Conservation (phyloP, 2,329 filamentous ascomycete species). For the Botryosphaeria agaves region DNA sequence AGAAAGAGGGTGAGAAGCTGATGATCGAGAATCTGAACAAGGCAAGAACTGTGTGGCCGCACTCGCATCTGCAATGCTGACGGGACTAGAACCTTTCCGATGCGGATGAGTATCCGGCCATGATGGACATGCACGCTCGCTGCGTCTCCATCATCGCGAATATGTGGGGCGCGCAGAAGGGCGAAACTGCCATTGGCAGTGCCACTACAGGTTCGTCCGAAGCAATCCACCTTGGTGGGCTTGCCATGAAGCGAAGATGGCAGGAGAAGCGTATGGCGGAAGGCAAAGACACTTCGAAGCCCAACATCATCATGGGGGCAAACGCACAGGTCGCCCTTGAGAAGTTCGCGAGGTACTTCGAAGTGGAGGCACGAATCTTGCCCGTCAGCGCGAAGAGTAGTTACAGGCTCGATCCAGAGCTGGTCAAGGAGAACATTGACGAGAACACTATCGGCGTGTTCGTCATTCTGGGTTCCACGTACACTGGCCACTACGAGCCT, state of each 20-base stretch:
- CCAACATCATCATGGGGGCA: constrained; percentile 59
- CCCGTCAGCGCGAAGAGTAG: constrained; percentile 43
- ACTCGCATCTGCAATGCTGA: too few relatives aligned
- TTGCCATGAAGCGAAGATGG: constrained; percentile 63
- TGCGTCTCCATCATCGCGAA: constrained; percentile 53
- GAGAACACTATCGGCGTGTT: constrained; percentile 67
- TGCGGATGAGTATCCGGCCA: constrained; percentile 30
- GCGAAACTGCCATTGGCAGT: constrained; percentile 47
- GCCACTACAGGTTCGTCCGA: constrained; percentile 57
- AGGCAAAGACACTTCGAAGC: constrained; percentile 45
- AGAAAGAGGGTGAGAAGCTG: constrained; percentile 44
- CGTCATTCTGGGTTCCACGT: constrained; percentile 54
- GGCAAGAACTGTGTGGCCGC: constrained; percentile 32
- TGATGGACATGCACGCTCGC: constrained; percentile 44
- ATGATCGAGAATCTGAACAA: constrained; percentile 53
- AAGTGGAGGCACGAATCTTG: constrained; percentile 49
- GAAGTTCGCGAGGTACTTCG: constrained; percentile 59
- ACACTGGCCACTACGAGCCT: constrained; percentile 58
- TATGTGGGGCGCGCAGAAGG: constrained; percentile 44
- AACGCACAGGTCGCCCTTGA: constrained; percentile 58
- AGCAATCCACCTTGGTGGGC: constrained; percentile 50
- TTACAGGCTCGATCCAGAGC: constrained; percentile 43
- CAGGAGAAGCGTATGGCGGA: constrained; percentile 42
- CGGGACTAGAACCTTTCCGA: constrained; percentile 25
- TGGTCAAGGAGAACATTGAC: constrained; percentile 50